Conservation (phyloP, 805 yeast species). For the Myxozyma neotropica region DNA sequence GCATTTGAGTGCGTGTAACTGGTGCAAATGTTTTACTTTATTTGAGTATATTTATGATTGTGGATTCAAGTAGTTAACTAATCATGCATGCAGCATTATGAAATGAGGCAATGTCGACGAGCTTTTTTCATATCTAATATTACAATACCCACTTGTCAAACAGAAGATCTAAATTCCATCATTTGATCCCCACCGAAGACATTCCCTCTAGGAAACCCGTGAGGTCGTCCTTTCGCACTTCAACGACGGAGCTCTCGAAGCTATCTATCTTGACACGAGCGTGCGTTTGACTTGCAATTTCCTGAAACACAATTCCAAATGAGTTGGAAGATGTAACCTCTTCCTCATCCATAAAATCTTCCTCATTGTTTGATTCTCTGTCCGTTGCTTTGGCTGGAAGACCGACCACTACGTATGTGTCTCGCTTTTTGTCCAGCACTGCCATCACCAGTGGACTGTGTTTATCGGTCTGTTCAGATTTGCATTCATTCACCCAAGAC, state of each 20-base stretch:
- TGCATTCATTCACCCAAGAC: constrained; percentile 77
- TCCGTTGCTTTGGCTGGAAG: constrained; percentile 4
- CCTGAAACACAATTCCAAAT: constrained; percentile 89
- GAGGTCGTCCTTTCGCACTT: constrained; percentile 83
- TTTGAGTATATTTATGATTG: no score
- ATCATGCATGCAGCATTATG: no score
- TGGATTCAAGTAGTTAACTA: no score
- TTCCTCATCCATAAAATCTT: constrained; percentile 41
- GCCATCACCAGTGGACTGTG: constrained; percentile 39
- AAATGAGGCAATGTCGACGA: no score
- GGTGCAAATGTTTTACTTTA: no score
- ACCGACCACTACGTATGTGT: constrained; percentile 32
- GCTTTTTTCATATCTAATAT: no score
- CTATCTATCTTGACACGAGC: constrained; percentile 91
- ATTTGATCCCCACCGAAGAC: constrained; percentile 46
- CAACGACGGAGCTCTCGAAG: constrained; percentile 92
- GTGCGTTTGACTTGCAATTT: constrained; percentile 78
- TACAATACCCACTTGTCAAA: no score
- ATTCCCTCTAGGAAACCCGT: constrained; percentile 83
- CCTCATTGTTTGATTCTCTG: constrained; percentile 40
- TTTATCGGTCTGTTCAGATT: constrained; percentile 23
- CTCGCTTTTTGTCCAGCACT: constrained; percentile 47
- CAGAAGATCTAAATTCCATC: no score
- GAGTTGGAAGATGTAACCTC: constrained; percentile 63
- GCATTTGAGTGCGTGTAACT: neutral